A percentile compares a stretch with the other conserved stretches of the same genome.
phyloP scores from a whole-genome alignment of 495 filamentous ascomycete species.

The Ramalina intermedia region DNA sequence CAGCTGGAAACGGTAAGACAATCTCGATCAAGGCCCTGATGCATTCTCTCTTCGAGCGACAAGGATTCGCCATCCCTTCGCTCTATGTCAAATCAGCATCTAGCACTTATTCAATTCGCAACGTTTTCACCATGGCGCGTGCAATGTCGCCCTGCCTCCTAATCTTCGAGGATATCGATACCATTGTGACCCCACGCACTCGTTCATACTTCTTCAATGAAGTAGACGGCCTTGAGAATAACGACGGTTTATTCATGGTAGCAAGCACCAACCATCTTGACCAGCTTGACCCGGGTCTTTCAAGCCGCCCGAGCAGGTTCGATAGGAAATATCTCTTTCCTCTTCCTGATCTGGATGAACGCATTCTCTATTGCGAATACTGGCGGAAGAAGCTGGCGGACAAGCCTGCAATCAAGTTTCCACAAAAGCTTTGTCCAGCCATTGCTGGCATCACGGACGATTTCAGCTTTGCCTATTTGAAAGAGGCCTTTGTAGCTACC shows the following conservation, averaged over 20 bases:
- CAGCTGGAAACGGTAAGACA: conserved; percentile 51
- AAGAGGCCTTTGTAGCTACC: conserved; percentile 50
- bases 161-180: conserved; percentile 55
- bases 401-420: conserved; percentile 41
- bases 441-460: conserved; percentile 44
- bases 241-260: conserved; percentile 53
- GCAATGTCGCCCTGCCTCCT: conserved; percentile 27
- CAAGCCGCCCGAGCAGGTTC: conserved; percentile 48
- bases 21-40: conserved; percentile 56
- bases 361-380: conserved; percentile 41
- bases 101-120: conserved; percentile 27
- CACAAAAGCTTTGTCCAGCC: conserved; percentile 32
- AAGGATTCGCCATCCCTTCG: conserved; percentile 24
- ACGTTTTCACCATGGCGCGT: conserved; percentile 37
- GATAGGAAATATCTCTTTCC: conserved; percentile 54
- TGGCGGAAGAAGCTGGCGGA: conserved; percentile 42
- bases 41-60: conserved; percentile 32
- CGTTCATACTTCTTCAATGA: conserved; percentile 57
- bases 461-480: conserved; percentile 53
- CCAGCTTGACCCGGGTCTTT: conserved; percentile 43
- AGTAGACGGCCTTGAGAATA: conserved; percentile 50
- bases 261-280: conserved; percentile 50
- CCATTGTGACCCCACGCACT: conserved; percentile 34
- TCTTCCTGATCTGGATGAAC: conserved; percentile 35
- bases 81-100: conserved; percentile 39